Evolutionary conservation across 305 asterid genomes (phyloP), one percentile per base, ranked within the genome.

Genomic region (Nicotiana rustica): DNA sequence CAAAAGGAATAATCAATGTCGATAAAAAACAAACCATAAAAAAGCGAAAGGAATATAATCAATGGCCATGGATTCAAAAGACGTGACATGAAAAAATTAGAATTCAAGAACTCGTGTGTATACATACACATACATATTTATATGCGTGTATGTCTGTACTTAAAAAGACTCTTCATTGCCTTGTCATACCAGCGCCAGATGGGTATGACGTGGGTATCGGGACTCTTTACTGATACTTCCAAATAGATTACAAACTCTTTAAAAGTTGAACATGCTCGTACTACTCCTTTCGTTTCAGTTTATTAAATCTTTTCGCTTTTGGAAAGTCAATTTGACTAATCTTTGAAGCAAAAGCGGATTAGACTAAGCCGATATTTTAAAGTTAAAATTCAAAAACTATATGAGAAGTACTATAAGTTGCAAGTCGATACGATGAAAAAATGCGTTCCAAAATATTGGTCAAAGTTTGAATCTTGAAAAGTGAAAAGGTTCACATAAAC

Each of bases 1-100:
- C 29, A 76, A 55, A 76, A 55, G 66, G 80, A 76, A 76, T 17
- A 56, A 61, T 76, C 66, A 76, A 55, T 76, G 66, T 0, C 80
- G 31, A 55, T 55, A 15, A 73, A 49, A 25, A 25, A 25, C 29
- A 25, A 25, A 25, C 29, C 29, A 25, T 25, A 25, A 25, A 49
- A 25, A 73, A 73, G 29, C 1, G 21, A 60, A 52, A 49, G 15
- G 10, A 52, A 75, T 8, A 52, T 0, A 52, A 21, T 25, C 64
- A 73, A 49, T 73, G 41, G 25, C 79, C 44, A 73, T 21, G 65
- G 44, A 76, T 9, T 15, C 66, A 55, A 76, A 75, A 76, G 19
- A 18, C 49, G 55, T 55, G 65, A 29, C 12, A 47, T 0, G 8
- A 73, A 73, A 69, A 73, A 47, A 14, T 2, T 21, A 25, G 64